A percentile compares a stretch with the other conserved stretches of the same genome.
Evolutionary conservation across 352 stramenopile genomes (phyloP).

Genomic region (Phytophthora brassicae): DNA sequence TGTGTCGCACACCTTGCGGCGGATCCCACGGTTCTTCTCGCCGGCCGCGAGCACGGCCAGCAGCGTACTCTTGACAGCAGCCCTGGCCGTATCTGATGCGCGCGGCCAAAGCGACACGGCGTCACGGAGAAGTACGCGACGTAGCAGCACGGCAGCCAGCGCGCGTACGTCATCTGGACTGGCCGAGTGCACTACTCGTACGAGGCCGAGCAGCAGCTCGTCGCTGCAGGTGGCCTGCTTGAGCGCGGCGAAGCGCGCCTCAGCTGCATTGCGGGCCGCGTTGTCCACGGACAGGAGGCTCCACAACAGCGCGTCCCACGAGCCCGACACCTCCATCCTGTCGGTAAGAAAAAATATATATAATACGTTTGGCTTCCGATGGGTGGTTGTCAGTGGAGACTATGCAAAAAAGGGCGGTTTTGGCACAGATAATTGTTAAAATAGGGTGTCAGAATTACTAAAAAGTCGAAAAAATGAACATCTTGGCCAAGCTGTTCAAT

Average conservation of each 20-base stretch:
- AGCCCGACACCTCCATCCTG: constrained; percentile 7
- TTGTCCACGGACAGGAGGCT: constrained; percentile 77
- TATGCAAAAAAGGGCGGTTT: too few species aligned
- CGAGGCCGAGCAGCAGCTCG: constrained; percentile 54
- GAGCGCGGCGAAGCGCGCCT: constrained; percentile 61
- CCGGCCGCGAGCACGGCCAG: constrained; percentile 55
- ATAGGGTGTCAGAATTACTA: too few species aligned
- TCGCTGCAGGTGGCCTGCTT: constrained; percentile 57
- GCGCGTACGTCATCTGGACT: constrained; percentile 69
- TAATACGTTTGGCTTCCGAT: too few species aligned
- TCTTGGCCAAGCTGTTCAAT: too few species aligned
- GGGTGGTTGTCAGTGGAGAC: too few species aligned
- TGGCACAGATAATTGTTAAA: too few species aligned
- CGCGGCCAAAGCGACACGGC: constrained; percentile 77
- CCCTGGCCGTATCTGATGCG: constrained; percentile 46
- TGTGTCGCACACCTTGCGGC: constrained; percentile 82
- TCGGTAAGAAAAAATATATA: background rate
- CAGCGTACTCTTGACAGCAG: constrained; percentile 60
- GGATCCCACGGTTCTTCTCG: constrained; percentile 75
- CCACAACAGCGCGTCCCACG: constrained; percentile 70
- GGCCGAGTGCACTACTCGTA: constrained; percentile 59
- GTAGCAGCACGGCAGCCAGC: constrained; percentile 72
- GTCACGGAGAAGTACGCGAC: constrained; percentile 75
- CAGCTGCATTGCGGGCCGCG: constrained; percentile 61
- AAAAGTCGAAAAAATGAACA: too few species aligned